phyloP scores from a whole-genome alignment of 2,329 filamentous ascomycete species.

The Penicillium sclerotigenum region DNA sequence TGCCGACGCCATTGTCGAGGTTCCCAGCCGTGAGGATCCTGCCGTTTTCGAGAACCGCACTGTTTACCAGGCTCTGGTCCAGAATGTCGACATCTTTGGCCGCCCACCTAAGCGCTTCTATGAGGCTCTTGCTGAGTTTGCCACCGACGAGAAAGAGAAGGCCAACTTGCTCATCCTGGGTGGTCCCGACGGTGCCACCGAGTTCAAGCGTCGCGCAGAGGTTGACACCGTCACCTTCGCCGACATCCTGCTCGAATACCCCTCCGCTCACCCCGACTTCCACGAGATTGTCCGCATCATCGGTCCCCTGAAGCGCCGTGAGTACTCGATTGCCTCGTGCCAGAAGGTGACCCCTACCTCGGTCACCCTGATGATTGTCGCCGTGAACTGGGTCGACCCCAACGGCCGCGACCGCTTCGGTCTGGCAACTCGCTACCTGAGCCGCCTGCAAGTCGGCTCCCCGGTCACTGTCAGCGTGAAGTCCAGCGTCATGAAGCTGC shows the following conservation, averaged over 20 bases:
- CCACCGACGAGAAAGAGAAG: slow-evolving; percentile 77
- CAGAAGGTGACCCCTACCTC: slow-evolving; percentile 87
- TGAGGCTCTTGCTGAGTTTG: slow-evolving; percentile 83
- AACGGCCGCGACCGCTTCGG: slow-evolving; percentile 85
- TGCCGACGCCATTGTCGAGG: slow-evolving; percentile 80
- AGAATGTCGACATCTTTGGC: slow-evolving; percentile 95
- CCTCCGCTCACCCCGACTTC: slow-evolving; percentile 82
- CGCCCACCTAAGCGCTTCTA: slow-evolving; percentile 98
- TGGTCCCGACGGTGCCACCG: slow-evolving; percentile 73
- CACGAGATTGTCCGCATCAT: slow-evolving; percentile 86
- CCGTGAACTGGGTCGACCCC: slow-evolving; percentile 90
- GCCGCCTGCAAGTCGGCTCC: slow-evolving; percentile 68
- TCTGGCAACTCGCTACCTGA: slow-evolving; percentile 88
- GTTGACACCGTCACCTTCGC: slow-evolving; percentile 89
- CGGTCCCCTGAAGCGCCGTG: slow-evolving; percentile 86
- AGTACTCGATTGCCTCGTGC: slow-evolving; percentile 98
- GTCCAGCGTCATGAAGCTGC: slow-evolving; percentile 99
- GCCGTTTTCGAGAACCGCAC: slow-evolving; percentile 79
- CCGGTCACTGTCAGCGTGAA: slow-evolving; percentile 91
- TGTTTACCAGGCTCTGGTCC: slow-evolving; percentile 82
- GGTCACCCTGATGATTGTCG: slow-evolving; percentile 95
- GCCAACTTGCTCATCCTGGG: slow-evolving; percentile 73
- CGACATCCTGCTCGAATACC: slow-evolving; percentile 85
- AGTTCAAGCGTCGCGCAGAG: slow-evolving; percentile 89
- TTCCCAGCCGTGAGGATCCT: slow-evolving; percentile 77